Evolutionary conservation across 2,329 filamentous ascomycete species (phyloP).

Genomic region (Lasiodiplodia gonubiensis): DNA sequence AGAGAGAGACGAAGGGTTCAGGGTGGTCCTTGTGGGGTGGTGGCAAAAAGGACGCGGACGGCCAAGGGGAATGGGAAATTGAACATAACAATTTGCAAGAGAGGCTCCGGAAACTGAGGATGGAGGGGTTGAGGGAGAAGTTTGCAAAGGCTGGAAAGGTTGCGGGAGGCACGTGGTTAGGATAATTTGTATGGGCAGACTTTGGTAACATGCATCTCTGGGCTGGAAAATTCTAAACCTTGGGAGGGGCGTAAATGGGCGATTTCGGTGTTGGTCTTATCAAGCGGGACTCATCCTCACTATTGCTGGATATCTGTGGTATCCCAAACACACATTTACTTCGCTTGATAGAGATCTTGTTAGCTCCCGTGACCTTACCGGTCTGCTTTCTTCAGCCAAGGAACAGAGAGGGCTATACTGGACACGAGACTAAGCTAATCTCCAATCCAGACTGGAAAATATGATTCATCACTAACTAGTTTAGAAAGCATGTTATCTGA

Average conservation of each 20-base stretch:
- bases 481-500: neutral
- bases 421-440: neutral
- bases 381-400: neutral
- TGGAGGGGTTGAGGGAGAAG: slow-evolving; percentile 13
- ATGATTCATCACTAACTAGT: neutral
- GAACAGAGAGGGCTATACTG: neutral
- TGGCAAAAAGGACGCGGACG: neutral
- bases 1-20: slow-evolving; percentile 23
- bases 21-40: neutral
- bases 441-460: neutral
- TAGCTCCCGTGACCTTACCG: neutral
- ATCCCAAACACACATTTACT: neutral
- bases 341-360: neutral
- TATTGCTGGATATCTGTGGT: neutral
- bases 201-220: neutral
- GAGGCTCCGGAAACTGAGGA: neutral
- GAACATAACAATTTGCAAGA: slow-evolving; percentile 5
- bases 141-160: slow-evolving; percentile 10
- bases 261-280: neutral
- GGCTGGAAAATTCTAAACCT: neutral
- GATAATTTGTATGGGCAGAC: neutral
- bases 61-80: neutral
- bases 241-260: neutral
- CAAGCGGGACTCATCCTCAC: neutral
- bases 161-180: slow-evolving; percentile 6